Conservation (phyloP, 169 alveolate genomes). For the Theileria equi region DNA sequence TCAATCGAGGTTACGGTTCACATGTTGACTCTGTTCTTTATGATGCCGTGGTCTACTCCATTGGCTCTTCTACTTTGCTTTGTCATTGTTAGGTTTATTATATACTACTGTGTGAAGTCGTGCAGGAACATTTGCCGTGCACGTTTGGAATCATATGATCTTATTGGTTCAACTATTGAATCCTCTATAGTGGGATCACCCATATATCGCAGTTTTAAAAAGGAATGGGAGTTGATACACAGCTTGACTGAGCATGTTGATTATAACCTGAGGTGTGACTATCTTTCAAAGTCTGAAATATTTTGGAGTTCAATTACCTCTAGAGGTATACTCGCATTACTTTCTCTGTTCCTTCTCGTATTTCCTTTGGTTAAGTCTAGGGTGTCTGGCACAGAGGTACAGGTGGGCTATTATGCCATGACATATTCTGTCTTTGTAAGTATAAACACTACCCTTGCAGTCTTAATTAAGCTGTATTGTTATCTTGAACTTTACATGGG, state of each 20-base stretch:
- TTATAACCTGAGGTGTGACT: constrained; percentile 7
- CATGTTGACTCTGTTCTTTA: constrained; percentile 40
- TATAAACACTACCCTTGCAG: neutral
- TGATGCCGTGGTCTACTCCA: constrained; percentile 32
- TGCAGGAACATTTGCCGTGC: constrained; percentile 28
- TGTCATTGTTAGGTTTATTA: constrained; percentile 1
- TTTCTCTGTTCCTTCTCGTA: constrained; percentile 1
- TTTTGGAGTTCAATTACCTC: constrained; percentile 36
- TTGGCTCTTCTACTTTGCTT: neutral
- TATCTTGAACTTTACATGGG: constrained; percentile 13
- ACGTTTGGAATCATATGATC: constrained; percentile 15
- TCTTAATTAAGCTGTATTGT: too few relatives aligned
- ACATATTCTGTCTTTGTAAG: neutral
- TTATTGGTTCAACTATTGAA: constrained; percentile 29
- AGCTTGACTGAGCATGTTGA: constrained; percentile 15
- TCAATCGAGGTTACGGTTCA: constrained; percentile 17
- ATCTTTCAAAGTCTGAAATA: constrained; percentile 7
- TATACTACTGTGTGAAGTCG: constrained; percentile 5
- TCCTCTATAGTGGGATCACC: constrained; percentile 44
- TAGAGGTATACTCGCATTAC: neutral
- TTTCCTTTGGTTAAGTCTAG: neutral
- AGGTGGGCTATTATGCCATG: neutral
- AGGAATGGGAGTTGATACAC: constrained; percentile 33
- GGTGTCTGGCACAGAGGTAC: neutral
- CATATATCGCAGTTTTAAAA: constrained; percentile 36